Conservation (phyloP, 768 basidiomycete species). For the Boletus huronensis region DNA sequence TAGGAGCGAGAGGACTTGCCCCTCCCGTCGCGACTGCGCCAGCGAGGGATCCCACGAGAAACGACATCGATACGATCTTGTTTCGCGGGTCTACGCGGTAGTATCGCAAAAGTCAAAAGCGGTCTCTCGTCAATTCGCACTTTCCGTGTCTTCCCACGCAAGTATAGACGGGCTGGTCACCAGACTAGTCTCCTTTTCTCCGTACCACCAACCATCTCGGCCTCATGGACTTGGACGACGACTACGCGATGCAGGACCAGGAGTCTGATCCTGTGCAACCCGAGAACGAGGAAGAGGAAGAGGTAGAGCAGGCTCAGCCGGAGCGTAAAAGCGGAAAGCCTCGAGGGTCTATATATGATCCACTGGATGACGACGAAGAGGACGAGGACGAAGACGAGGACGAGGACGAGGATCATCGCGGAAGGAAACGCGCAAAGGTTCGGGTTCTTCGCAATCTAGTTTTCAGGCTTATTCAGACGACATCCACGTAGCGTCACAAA, state of each 20-base stretch:
- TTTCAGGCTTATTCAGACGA: conserved; percentile 6
- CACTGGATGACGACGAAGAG: conserved; percentile 42
- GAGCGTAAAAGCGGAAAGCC: conserved; percentile 23
- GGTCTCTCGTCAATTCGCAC: no score
- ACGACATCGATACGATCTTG: conserved; percentile 42
- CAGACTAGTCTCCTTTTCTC: conserved; percentile 14
- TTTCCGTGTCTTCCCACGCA: conserved; percentile 8
- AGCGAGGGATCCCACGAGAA: conserved; percentile 63
- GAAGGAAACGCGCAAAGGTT: conserved; percentile 63
- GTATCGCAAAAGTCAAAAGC: background rate
- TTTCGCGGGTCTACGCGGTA: background rate
- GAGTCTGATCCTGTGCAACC: conserved; percentile 27
- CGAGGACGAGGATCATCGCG: conserved; percentile 49
- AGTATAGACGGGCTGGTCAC: no score
- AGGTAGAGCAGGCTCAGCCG: conserved; percentile 25
- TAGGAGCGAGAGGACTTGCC: conserved; percentile 37
- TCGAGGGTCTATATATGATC: conserved; percentile 34
- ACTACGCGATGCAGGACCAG: conserved; percentile 30
- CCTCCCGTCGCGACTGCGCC: conserved; percentile 68
- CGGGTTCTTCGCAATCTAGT: conserved; percentile 10
- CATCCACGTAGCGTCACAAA: conserved; percentile 54
- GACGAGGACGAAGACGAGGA: conserved; percentile 60
- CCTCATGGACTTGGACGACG: conserved; percentile 33
- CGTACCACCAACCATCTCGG: conserved; percentile 29
- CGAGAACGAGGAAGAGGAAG: conserved; percentile 41